phyloP scores from a whole-genome alignment of 805 yeast species.

The Saturnispora serradocipensis region DNA sequence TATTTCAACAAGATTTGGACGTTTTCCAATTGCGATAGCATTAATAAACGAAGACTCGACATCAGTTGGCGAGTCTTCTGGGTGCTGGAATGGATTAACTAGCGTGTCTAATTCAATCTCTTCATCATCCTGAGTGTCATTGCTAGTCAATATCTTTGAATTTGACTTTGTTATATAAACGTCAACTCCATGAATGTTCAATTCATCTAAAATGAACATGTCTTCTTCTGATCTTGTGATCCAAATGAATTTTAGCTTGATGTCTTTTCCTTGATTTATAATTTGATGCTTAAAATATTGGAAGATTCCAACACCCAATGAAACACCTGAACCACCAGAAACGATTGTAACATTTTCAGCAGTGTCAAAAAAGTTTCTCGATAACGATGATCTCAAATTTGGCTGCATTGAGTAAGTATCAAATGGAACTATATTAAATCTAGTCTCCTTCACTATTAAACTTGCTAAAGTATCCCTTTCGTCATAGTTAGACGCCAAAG shows the following conservation, averaged over 20 bases:
- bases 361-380: constrained; percentile 35
- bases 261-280: constrained; percentile 18
- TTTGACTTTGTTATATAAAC: constrained; percentile 29
- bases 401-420: constrained; percentile 32
- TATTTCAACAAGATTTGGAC: constrained; percentile 35
- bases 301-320: constrained; percentile 49
- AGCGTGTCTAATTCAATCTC: constrained; percentile 22
- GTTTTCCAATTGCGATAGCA: constrained; percentile 23
- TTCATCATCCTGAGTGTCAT: constrained; percentile 10
- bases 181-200: constrained; percentile 29
- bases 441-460: constrained; percentile 38
- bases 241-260: constrained; percentile 44
- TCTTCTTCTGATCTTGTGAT: constrained; percentile 39
- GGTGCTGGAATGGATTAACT: constrained; percentile 7
- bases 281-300: constrained; percentile 29
- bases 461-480: constrained; percentile 29
- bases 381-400: constrained; percentile 35
- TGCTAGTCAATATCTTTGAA: neutral
- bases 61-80: constrained; percentile 6
- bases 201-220: constrained; percentile 35
- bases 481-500: constrained; percentile 36
- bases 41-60: constrained; percentile 10
- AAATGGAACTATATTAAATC: constrained; percentile 27
- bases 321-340: constrained; percentile 70
- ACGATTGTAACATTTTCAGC: constrained; percentile 45